Evolutionary conservation across 257 asterid genomes (phyloP), one percentile per base, ranked within the genome.

Genomic region (Henckelia pumila): DNA sequence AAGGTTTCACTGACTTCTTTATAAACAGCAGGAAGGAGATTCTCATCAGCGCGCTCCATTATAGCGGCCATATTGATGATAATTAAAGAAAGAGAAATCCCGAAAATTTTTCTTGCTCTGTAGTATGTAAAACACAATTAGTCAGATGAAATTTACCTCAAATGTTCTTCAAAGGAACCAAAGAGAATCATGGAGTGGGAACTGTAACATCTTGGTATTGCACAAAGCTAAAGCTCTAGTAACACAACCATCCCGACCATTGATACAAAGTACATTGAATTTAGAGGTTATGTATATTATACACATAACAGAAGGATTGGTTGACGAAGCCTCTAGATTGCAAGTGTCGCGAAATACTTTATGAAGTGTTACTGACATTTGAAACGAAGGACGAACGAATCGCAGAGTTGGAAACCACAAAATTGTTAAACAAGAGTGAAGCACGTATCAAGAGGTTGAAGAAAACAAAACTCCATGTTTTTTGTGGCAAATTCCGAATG

Each of bases 41-140:
- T 93, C 80, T 93, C 99, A 35, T 90, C 99, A n/a, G 99, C 97
- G 0, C 99, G 95, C 84, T 93, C 99, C 99, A 93, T 93, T 66
- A 93, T 90, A 30, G 99, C 85, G 59, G 99, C 99, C 97, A 93
- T 74, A 82, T 93, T 93, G 82, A 93, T 93, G 74, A 93, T 83
- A 61, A 93, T 79, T 64, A 93, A 67, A 25, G 99, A 90, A 58
- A 93, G 77, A 23, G 99, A 93, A 57, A 93, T 81, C 78, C 99
- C 96, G 25, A 83, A 88, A 52, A 93, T 11, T 73, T 73, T 80
- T 76, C 81, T 81, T 53, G 79, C 69, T 71, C 99, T 93, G 95
- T 56, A 71, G 52, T 16, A 78, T 28, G 67, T 64, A 40, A 35
- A 14, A 69, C 23, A 19, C 7, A 61, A 33, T 32, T 7, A 52